phyloP scores from a whole-genome alignment of 768 basidiomycete species.

The Galerina marginata region DNA sequence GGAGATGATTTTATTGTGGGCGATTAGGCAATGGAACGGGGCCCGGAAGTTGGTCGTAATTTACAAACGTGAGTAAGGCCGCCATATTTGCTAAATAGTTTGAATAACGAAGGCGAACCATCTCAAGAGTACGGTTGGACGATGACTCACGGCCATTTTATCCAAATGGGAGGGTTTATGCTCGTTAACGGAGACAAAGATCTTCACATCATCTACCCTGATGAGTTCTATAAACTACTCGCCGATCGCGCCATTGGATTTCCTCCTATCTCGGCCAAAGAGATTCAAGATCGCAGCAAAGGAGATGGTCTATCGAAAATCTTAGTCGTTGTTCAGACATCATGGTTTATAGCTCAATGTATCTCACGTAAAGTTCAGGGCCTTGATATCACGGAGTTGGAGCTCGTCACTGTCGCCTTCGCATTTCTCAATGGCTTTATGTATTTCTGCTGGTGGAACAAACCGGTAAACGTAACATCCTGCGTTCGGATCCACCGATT shows the following conservation, averaged over 20 bases:
- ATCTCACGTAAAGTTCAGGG: constrained; percentile 24
- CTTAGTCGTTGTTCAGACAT: constrained; percentile 34
- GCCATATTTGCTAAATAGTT: neutral
- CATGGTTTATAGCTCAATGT: constrained; percentile 40
- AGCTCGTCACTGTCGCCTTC: too few species aligned
- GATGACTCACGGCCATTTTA: constrained; percentile 9
- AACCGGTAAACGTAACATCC: too few species aligned
- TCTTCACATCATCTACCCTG: neutral
- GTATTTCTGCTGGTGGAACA: too few species aligned
- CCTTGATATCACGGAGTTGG: neutral
- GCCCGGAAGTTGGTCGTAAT: neutral
- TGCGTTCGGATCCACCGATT: too few species aligned
- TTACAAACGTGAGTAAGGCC: neutral
- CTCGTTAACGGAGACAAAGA: neutral
- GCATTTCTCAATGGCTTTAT: too few species aligned
- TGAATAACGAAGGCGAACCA: neutral
- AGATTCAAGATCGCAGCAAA: constrained; percentile 32
- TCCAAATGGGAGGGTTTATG: constrained; percentile 18
- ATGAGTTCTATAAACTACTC: neutral
- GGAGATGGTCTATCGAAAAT: constrained; percentile 38
- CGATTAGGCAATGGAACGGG: neutral
- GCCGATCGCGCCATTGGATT: constrained; percentile 3
- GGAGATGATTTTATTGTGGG: neutral
- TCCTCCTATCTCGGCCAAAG: constrained; percentile 6
- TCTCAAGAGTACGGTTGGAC: constrained; percentile 2